Base-by-base conservation (phyloP, 2,329 filamentous ascomycete species). In the Exophiala sideris region DNA sequence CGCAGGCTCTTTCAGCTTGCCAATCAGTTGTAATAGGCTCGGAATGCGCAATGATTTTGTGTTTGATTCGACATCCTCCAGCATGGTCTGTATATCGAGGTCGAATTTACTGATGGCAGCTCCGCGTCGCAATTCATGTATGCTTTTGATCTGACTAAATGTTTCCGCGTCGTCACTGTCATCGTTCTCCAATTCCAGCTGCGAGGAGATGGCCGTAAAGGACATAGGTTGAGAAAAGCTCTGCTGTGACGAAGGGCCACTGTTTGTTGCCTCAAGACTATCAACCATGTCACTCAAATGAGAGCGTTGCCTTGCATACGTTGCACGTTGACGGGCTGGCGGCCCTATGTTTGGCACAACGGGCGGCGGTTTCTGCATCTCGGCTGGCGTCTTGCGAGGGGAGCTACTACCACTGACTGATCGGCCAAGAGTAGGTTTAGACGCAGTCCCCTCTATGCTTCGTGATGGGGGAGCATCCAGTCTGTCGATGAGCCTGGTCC, bases 61-160 rank as follows among this genome's bases (percentile, higher is more conserved):
- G 12, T 69, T 65, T 12, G 76, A 74, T 54, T 80, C 74, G 42
- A 86, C 77, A 54, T 86, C 83, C 54, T 83, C 81, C 32, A 86
- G 73, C 9, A 84, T 71, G 18, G 74, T 73, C 54, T 82, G 76
- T 18, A 82, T 71, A 16, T 82, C 79, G 54, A 77, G 74, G 45
- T 78, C 71, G 58, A 85, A 82, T 42, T 80, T 76, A 41, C 75
- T 74, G 58, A 82, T 82, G 32, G 77, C 75, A 2, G 83, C 83
- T 48, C 79, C 76, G 38, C 79, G 79, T 51, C 82, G 75, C 33
- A 86, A 72, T 64, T 86, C 83, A 59, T 86, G 82, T 21, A 85
- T 81, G 51, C 79, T 82, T 54, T 80, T 76, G 44, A 83, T 73
- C 21, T 70, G 65, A 16, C 70, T 70, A 63, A 71, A 63, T 52